Base-by-base conservation (phyloP, 2,329 filamentous ascomycete species). In the Fusarium sp. region DNA sequence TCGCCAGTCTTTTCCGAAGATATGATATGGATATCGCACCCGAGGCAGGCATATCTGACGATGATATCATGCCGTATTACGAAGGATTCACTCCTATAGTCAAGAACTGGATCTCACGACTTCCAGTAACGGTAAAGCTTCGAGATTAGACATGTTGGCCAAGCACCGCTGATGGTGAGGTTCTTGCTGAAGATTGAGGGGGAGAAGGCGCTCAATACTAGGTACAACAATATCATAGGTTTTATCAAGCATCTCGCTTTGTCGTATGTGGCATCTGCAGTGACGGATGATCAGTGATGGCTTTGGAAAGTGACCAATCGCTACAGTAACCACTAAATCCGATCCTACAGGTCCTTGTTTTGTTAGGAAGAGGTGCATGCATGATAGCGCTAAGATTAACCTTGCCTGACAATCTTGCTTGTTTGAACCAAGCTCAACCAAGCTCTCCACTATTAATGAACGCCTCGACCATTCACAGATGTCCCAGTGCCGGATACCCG, bases 61-160 rank as follows among this genome's bases (percentile, higher is more conserved):
- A 58, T 29, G 56, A 58, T 42, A 40, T 58, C 15, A 27, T 58
- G 35, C 56, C 56, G 4, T 55, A 55, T 29, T 45, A 46, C 21
- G 56, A 58, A 10, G 50, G 56, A 11, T 56, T 58, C 15, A 41
- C 56, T 5, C 56, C 56, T 7, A 49, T 29, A 17, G 56, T 58
- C 11, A 58, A 58, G 14, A 58, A 56, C 15, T 56, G 56, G 56
- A 58, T 58, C 18, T 57, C 53, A 9, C 39, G 47, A 25, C 31
- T 57, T 41, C 31, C 21, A 3, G 56, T 58, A n/a, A 25, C 6
- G 6, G 27, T 33, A 11, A 40, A 55, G 17, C 25, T 27, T 11
- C 31, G 52, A 41, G 14, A 40, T 25, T 55, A 51, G 35, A 25
- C 8, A 31, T 9, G 11, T 29, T 6, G 18, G 10, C 27, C 11